Conservation (phyloP, 2,329 filamentous ascomycete species). For the Fusarium robinianum region DNA sequence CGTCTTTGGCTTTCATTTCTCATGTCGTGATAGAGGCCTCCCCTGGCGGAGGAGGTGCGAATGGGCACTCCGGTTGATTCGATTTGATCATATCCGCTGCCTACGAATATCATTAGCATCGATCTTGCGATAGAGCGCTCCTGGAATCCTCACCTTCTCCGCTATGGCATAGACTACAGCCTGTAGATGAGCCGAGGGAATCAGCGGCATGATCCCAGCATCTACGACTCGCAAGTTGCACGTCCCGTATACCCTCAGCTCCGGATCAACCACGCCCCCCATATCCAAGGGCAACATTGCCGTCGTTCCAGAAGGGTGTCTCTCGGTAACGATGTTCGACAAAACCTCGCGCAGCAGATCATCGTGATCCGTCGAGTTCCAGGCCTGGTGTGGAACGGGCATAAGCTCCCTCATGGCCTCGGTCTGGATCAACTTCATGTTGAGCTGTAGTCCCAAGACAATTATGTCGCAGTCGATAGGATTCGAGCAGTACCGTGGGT, state of each 20-base stretch:
- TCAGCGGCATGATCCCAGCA: conserved; percentile 34
- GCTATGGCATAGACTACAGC: conserved; percentile 43
- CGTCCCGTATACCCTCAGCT: conserved; percentile 35
- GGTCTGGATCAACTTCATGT: conserved; percentile 13
- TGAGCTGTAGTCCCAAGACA: conserved; percentile 18
- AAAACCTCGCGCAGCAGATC: conserved; percentile 2
- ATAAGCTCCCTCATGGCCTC: conserved; percentile 12
- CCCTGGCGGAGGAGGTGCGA: conserved; percentile 2
- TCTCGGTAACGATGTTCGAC: conserved; percentile 8
- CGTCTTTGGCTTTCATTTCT: too few species aligned
- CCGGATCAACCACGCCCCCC: conserved; percentile 30
- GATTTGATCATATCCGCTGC: conserved; percentile 19
- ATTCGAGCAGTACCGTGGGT: conserved; percentile 21
- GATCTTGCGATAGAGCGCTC: rapidly evolving
- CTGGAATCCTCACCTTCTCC: conserved; percentile 17
- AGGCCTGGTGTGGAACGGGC: conserved; percentile 6
- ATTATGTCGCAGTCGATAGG: conserved; percentile 17
- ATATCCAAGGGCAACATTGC: conserved; percentile 16
- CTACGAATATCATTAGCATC: conserved; percentile 3
- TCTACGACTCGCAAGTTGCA: conserved; percentile 33
- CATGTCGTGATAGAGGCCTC: too few species aligned
- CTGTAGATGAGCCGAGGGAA: conserved; percentile 36
- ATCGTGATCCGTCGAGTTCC: conserved; percentile 8
- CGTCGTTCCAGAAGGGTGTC: conserved; percentile 12
- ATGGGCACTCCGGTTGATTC: background rate